phyloP scores from a whole-genome alignment of 257 asterid genomes.

The Nicotiana knightiana region DNA sequence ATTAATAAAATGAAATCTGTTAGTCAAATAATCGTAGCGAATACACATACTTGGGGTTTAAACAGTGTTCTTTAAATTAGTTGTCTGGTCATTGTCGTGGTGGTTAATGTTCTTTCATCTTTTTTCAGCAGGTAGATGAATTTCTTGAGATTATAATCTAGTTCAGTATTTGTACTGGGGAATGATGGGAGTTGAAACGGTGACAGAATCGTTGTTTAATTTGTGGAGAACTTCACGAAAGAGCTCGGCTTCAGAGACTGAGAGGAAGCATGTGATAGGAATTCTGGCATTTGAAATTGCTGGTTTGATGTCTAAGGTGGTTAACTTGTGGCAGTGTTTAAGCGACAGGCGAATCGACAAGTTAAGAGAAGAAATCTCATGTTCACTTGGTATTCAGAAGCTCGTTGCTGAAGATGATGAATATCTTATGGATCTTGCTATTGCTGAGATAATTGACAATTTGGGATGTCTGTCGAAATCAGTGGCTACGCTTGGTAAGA shows the following conservation, averaged over 20 bases:
- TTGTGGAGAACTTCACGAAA: constrained; percentile 66
- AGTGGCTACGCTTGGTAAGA: constrained; percentile 60
- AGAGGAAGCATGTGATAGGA: constrained; percentile 47
- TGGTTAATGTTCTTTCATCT: neutral
- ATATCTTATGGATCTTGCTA: constrained; percentile 63
- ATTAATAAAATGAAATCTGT: neutral
- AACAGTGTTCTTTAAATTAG: neutral
- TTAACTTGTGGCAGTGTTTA: constrained; percentile 60
- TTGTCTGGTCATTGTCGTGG: constrained; percentile 10
- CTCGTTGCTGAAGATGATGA: constrained; percentile 59
- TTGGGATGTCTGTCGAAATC: constrained; percentile 45
- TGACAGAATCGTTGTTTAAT: constrained; percentile 52
- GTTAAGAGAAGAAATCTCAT: constrained; percentile 57
- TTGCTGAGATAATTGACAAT: constrained; percentile 59
- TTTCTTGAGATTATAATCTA: constrained; percentile 28
- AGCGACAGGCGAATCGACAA: constrained; percentile 45
- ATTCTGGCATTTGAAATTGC: constrained; percentile 73
- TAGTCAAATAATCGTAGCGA: neutral
- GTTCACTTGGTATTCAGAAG: constrained; percentile 54
- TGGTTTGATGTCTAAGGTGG: constrained; percentile 70
- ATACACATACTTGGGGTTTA: neutral
- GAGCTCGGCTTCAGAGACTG: constrained; percentile 42
- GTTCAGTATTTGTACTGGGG: constrained; percentile 13
- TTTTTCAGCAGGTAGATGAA: constrained; percentile 13
- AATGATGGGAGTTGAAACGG: constrained; percentile 55